Percentiles rank a stretch among this genome's conserved stretches.
Evolutionary conservation across 139 green algal species (phyloP).

Genomic region (Tetratostichococcus sp.): DNA sequence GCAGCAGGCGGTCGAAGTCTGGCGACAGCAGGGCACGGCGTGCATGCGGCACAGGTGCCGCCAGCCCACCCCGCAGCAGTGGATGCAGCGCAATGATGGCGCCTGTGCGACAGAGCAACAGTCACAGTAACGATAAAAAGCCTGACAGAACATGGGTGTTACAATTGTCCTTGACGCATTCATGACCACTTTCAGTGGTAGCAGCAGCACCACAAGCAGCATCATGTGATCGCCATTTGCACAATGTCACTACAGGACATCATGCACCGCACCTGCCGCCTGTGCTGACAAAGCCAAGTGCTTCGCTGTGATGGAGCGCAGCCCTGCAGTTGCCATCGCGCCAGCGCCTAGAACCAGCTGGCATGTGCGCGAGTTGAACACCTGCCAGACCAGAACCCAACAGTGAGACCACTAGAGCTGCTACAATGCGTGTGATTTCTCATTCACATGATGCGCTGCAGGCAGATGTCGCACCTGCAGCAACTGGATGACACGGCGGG

Average conservation of each 20-base stretch:
- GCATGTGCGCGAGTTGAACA: constrained; percentile 84
- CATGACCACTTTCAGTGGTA: too few species aligned
- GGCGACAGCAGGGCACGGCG: constrained; percentile 59
- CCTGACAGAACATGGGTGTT: too few species aligned
- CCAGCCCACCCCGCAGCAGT: constrained; percentile 39
- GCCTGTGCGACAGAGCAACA: too few species aligned
- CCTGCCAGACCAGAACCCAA: constrained; percentile 13
- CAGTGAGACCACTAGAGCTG: too few species aligned
- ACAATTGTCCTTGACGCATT: too few species aligned
- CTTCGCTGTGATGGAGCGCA: constrained; percentile 91
- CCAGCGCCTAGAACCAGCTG: constrained; percentile 88
- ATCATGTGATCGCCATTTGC: too few species aligned
- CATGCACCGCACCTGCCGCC: constrained; percentile 27
- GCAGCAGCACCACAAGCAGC: too few species aligned
- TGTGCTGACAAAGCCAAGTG: constrained; percentile 77
- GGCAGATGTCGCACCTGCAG: constrained; percentile 40
- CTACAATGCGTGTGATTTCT: not conserved
- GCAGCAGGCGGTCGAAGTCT: constrained; percentile 72
- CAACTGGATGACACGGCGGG: constrained; percentile 72
- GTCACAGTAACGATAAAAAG: too few species aligned
- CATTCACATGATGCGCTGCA: not conserved
- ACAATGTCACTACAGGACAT: too few species aligned
- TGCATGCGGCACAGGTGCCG: constrained; percentile 36
- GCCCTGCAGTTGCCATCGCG: constrained; percentile 82
- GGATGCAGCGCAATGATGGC: constrained; percentile 48